Evolutionary conservation across 345 rosid genomes (phyloP), one percentile per base, ranked within the genome.

Genomic region (Sonneratia alba): DNA sequence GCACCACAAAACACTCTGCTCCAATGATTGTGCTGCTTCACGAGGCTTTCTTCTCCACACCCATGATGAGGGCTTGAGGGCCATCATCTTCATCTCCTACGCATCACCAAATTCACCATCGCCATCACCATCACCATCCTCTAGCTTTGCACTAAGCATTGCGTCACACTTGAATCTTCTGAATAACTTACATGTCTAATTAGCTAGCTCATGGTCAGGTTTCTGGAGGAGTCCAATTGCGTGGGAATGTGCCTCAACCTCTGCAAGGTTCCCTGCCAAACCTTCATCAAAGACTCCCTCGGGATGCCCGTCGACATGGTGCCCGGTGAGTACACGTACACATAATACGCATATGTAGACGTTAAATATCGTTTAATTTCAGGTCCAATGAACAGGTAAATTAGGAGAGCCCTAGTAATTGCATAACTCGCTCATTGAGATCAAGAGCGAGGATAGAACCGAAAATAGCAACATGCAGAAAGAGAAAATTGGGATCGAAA

Each of bases 251-350:
- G 99, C 78, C 87, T 88, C 53, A 91, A 95, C 80, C 83, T 95
- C 16, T 95, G 99, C 63, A 95, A 87, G 81, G 77, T 84, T 70
- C 96, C 99, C 63, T 77, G 83, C 62, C 99, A 91, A 79, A 79
- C 81, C 71, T 92, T 95, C 76, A 90, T 95, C 71, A 90, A 85
- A 81, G 79, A 84, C 70, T 82, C 96, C 72, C 76, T 95, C 1
- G 97, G 99, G 70, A 82, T 92, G 89, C 90, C 97, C 1, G 83
- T 91, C 81, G 84, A 89, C 84, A 91, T 95, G 96, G 88, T 83
- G 68, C 99, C 99, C 0, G 82, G 99, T 95, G 88, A 85, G 84
- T 83, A 48, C 4, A 53, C 7, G 3, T 21, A 53, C 61, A 27
- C 32, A 27, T 27, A 27, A 16, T n/a, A 42, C 61, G 2, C 32